Evolutionary conservation across 495 filamentous ascomycete genomes (phyloP), one percentile per base, ranked within the genome.

Genomic region (Podospora pseudopauciseta): DNA sequence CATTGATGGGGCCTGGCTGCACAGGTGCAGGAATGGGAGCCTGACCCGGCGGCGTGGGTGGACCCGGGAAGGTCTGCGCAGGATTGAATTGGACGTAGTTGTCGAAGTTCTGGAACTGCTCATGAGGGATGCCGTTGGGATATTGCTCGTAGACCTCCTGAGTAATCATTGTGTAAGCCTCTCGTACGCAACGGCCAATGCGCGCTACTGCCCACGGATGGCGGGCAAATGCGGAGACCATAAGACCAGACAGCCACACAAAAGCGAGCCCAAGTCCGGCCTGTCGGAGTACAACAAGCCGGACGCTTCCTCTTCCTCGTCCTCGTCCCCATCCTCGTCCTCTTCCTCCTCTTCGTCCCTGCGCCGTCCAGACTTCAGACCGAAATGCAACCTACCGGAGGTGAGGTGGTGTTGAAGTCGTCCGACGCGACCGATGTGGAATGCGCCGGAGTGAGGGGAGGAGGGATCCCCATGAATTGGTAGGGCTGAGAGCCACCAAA

Each of bases 381-480:
- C 54, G 49, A 57, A 30, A n/a, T 68, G 63, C 30, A 70, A 85
- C 85, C 73, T 81, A 87, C 85, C 71, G 83, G 80, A 67, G 85
- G 80, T 67, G 83, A 85, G 68, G 76, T 80, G 71, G 77, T 82
- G 77, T 78, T 85, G 80, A 81, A 85, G 63, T 86, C 83, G 65
- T 86, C 85, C 54, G 83, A 82, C 61, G 79, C 79, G 54, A 77
- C 79, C 67, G 85, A 83, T 72, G 82, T 82, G 59, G 83, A 80
- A 73, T 84, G 84, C 39, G 81, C 80, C 28, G 83, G 84, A 56
- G 83, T 86, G 68, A 85, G 70, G 23, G 82, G 82, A 69, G 82
- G 79, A 66, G 81, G 76, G 65, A 85, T 83, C 70, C 81, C 81
- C 68, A 86, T 81, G 74, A 86, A 86, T 64, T 80, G 82, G 77